Base-by-base conservation (phyloP, 345 rosid genomes). In the Luvunga scandens region DNA sequence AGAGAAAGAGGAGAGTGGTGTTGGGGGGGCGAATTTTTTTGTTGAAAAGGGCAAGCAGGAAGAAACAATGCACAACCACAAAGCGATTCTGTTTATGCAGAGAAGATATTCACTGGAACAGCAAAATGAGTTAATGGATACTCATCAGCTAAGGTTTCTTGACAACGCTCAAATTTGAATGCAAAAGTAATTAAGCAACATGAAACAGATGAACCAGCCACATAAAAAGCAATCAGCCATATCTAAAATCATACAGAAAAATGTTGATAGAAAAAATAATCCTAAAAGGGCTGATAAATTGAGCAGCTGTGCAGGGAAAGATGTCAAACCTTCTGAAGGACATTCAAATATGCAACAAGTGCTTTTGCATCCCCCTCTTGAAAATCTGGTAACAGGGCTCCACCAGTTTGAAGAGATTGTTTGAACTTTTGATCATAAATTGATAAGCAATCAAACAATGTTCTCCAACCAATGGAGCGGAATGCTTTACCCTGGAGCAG, bases 311-410 rank as follows among this genome's bases (percentile, higher is more conserved):
- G 21, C n/a, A 53, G 60, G 8, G 10, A 31, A 82, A 63, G 48
- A 83, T 63, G 62, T 39, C 38, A 59, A 79, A 93, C 99, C 99
- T 95, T 93, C 83, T 85, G 96, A 85, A 95, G 97, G 80, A 95
- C 95, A 85, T 92, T 87, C 89, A 93, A 83, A 89, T 95, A 95
- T 65, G 98, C 99, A 83, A 91, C 99, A 82, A 95, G 94, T 55
- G 97, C 98, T 85, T 88, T 91, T 80, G 99, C 97, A 83, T 95
- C 99, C 34, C 98, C 99, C 79, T 93, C 99, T 79, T 85, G 92
- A 72, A 95, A 91, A 76, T 95, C 98, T 8, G 97, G 99, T 77
- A 95, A 81, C 92, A 90, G 80, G 62, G 98, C 89, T 79, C 98
- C 99, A 85, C 93, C 75, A 80, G 93, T 87, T 83, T 92, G 97